Conservation (phyloP, 208 protist species). For the Wallacemonas collosoma region DNA sequence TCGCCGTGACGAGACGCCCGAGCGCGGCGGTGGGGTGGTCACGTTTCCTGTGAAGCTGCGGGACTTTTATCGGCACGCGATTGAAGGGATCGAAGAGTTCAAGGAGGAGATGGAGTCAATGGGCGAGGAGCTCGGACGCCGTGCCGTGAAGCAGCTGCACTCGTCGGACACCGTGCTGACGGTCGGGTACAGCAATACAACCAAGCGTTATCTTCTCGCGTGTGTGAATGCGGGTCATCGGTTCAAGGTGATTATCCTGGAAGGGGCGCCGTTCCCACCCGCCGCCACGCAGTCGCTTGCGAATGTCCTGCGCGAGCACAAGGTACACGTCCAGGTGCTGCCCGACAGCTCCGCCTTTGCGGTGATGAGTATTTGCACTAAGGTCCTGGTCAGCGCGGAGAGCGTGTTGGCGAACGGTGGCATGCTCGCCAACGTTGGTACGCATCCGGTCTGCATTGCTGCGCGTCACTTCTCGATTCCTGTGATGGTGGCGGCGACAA, state of each 20-base stretch:
- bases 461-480: constrained; percentile 96
- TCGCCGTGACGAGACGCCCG: constrained; percentile 25
- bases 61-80: constrained; percentile 59
- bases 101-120: constrained; percentile 69
- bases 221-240: constrained; percentile 31
- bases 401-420: constrained; percentile 97
- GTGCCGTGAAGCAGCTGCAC: constrained; percentile 73
- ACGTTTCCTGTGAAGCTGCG: constrained; percentile 53
- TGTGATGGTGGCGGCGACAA: constrained; percentile 94
- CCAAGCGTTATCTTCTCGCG: constrained; percentile 55
- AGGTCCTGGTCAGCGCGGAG: constrained; percentile 95
- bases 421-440: constrained; percentile 93
- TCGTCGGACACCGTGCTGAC: constrained; percentile 76
- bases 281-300: constrained; percentile 73
- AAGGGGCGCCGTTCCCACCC: constrained; percentile 79
- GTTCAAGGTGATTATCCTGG: constrained; percentile 96
- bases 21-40: constrained; percentile 28
- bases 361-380: constrained; percentile 98
- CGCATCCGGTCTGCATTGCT: constrained; percentile 94
- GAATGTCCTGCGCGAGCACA: constrained; percentile 53
- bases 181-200: constrained; percentile 77
- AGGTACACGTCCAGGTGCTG: constrained; percentile 93
- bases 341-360: constrained; percentile 96
- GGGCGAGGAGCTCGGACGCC: constrained; percentile 68
- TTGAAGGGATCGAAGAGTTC: constrained; percentile 64